Conservation (phyloP, 2,329 filamentous ascomycete species). For the Apiospora saccharicola region DNA sequence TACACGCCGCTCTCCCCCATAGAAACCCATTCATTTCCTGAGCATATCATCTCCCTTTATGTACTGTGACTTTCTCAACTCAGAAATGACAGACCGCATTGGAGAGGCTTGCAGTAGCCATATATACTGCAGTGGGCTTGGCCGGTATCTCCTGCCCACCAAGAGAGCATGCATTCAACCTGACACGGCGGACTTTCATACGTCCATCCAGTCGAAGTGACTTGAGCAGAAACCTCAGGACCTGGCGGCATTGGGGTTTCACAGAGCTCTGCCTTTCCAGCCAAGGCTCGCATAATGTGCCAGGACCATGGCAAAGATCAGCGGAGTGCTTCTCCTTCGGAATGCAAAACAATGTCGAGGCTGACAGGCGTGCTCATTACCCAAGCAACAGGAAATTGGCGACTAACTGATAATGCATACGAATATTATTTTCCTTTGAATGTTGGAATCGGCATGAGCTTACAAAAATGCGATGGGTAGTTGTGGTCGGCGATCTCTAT, state of each 20-base stretch:
- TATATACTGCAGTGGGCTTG: background rate
- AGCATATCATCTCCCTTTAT: background rate
- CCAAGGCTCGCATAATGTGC: too few relatives aligned
- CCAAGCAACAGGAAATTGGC: too few relatives aligned
- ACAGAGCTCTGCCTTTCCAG: too few relatives aligned
- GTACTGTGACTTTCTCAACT: background rate
- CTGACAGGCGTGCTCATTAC: background rate
- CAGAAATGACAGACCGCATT: background rate
- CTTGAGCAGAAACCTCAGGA: background rate
- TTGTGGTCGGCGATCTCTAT: background rate
- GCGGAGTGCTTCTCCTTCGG: background rate
- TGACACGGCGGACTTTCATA: background rate
- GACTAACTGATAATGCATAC: background rate
- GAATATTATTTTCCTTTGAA: background rate
- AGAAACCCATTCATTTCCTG: background rate
- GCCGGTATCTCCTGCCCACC: background rate
- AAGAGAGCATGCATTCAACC: background rate
- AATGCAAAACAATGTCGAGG: background rate
- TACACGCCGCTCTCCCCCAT: background rate
- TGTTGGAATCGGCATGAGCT: background rate
- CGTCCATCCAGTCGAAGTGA: background rate
- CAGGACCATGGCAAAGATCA: background rate
- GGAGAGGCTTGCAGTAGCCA: background rate
- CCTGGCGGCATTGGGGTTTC: too few relatives aligned
- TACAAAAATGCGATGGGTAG: background rate